Percentiles rank a stretch among this genome's conserved stretches.
Conservation (phyloP, 352 stramenopile species). For the Phytophthora brassicae region DNA sequence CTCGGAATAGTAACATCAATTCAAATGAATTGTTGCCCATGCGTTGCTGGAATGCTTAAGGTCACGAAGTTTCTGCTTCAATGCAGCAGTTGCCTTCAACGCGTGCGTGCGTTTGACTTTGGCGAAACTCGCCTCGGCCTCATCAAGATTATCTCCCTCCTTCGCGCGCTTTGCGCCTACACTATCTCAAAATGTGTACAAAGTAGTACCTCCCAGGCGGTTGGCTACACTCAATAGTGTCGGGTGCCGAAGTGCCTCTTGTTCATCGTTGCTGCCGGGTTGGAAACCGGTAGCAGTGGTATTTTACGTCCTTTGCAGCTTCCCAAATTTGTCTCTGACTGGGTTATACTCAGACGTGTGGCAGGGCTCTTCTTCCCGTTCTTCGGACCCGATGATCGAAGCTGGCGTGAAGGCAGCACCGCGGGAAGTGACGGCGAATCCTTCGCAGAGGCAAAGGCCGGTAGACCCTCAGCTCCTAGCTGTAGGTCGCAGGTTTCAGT, state of each 20-base stretch:
- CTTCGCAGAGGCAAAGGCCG: not conserved
- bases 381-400: too few species aligned
- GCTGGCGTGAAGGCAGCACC: too few species aligned
- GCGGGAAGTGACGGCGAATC: not conserved
- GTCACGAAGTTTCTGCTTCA: not conserved
- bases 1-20: slow-evolving; percentile 3
- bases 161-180: not conserved
- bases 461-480: not conserved
- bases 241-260: too few species aligned
- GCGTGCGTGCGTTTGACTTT: slow-evolving; percentile 1
- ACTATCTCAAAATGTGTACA: not conserved
- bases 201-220: not conserved
- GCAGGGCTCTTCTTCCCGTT: too few species aligned
- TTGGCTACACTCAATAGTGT: not conserved
- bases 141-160: not conserved
- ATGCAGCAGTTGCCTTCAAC: not conserved
- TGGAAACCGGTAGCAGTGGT: too few species aligned
- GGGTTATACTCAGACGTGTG: too few species aligned
- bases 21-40: not conserved
- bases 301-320: too few species aligned
- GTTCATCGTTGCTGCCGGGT: too few species aligned
- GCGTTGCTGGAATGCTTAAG: not conserved
- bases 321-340: too few species aligned
- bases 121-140: not conserved
- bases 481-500: not conserved